phyloP scores from a whole-genome alignment of 495 filamentous ascomycete species.

The Baudoinia panamericana region DNA sequence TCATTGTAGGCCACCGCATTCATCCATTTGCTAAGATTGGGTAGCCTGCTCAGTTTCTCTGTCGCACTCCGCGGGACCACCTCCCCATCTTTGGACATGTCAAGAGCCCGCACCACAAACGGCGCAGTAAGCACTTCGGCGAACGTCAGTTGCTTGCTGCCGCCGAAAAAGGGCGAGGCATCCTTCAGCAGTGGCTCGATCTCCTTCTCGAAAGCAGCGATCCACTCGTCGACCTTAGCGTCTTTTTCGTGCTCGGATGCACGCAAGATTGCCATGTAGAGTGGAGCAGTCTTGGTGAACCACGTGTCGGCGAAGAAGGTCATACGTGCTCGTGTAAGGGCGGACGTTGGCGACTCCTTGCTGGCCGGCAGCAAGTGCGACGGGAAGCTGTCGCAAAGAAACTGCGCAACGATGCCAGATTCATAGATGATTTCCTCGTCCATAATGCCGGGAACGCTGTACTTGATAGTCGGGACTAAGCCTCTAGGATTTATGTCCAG shows the following conservation, averaged over 20 bases:
- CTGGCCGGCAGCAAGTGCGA: conserved; percentile 42
- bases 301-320: conserved; percentile 69
- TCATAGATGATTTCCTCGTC: conserved; percentile 54
- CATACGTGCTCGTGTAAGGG: conserved; percentile 52
- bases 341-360: conserved; percentile 23
- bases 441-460: conserved; percentile 40
- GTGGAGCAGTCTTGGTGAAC: conserved; percentile 44
- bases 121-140: conserved; percentile 64
- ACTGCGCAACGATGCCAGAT: conserved; percentile 59
- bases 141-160: conserved; percentile 56
- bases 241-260: conserved; percentile 33
- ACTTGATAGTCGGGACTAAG: conserved; percentile 59
- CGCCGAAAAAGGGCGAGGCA: conserved; percentile 69
- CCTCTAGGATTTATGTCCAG: conserved; percentile 75
- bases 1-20: conserved; percentile 46
- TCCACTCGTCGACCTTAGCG: conserved; percentile 30
- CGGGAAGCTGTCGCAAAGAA: conserved; percentile 50
- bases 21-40: conserved; percentile 56
- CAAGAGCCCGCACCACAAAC: conserved; percentile 48
- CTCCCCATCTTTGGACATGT: conserved; percentile 35
- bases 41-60: conserved; percentile 40
- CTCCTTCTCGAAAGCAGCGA: conserved; percentile 52
- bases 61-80: conserved; percentile 38
- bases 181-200: conserved; percentile 57
- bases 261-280: conserved; percentile 33